Conservation (phyloP, 768 basidiomycete species). For the Termitomyces eurrhizus region DNA sequence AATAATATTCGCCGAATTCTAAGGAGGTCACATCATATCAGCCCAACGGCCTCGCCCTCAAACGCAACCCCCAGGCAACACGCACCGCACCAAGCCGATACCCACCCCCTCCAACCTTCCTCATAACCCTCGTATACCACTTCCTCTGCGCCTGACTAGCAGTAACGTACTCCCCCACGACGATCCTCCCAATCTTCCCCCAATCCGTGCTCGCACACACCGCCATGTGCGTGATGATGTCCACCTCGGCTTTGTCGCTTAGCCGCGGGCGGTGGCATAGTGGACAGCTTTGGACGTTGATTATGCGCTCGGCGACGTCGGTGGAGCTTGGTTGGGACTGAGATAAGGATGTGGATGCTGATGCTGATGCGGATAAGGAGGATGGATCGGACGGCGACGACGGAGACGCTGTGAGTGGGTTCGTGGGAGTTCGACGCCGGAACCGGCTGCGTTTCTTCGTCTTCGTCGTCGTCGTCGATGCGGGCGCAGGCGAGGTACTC, state of each 20-base stretch:
- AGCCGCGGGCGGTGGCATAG: conserved; percentile 87
- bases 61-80: conserved; percentile 13
- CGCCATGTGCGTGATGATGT: conserved; percentile 96
- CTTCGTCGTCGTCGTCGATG: neutral
- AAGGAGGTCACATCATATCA: no score
- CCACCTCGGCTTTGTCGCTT: conserved; percentile 84
- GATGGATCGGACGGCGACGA: neutral
- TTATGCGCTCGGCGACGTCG: conserved; percentile 68
- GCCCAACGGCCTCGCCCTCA: no score
- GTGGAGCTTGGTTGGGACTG: no score
- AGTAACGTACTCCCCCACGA: conserved; percentile 94
- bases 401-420: conserved; percentile 1
- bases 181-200: conserved; percentile 82
- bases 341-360: no score
- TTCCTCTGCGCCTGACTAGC: conserved; percentile 94
- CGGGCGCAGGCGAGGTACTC: neutral
- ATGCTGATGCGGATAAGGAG: no score
- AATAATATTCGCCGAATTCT: conserved; percentile 98
- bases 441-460: conserved; percentile 12
- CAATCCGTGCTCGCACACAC: conserved; percentile 94
- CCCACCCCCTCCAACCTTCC: conserved; percentile 80
- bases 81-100: conserved; percentile 88
- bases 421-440: conserved; percentile 12
- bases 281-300: conserved; percentile 94
- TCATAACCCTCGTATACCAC: conserved; percentile 90